Conservation (phyloP, 2,329 filamentous ascomycete species). For the Fusarium paranaense region DNA sequence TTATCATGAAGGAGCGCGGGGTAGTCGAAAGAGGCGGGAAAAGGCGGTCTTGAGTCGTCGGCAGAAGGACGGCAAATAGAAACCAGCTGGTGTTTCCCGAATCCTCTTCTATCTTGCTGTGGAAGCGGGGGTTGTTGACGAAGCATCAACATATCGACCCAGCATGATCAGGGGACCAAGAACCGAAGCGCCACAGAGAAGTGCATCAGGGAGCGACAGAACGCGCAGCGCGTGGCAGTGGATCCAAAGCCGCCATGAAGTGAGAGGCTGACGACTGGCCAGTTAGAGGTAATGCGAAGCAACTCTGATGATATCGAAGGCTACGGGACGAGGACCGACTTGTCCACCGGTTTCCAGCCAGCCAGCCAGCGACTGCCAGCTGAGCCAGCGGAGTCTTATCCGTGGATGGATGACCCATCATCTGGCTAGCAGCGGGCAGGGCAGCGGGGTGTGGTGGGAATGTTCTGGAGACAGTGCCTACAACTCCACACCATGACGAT, state of each 20-base stretch:
- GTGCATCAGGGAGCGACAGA: neutral
- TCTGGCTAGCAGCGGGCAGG: constrained; percentile 13
- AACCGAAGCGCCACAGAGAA: constrained; percentile 17
- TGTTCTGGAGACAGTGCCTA: constrained; percentile 2
- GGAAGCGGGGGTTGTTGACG: neutral
- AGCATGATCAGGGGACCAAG: constrained; percentile 10
- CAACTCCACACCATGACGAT: neutral
- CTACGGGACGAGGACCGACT: constrained; percentile 9
- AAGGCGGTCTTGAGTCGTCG: constrained; percentile 4
- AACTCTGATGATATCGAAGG: constrained; percentile 13
- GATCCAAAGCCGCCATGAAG: neutral
- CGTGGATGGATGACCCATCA: constrained; percentile 23
- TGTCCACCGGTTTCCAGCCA: neutral
- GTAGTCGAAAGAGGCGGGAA: neutral
- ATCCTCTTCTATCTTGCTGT: neutral
- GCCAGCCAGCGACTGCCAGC: constrained; percentile 12
- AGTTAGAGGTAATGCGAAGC: constrained; percentile 3
- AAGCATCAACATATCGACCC: constrained; percentile 13
- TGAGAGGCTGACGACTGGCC: neutral
- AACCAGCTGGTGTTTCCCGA: neutral
- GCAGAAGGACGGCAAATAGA: neutral
- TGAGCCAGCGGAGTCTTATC: constrained; percentile 20
- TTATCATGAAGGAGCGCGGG: neutral
- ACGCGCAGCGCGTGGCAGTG: constrained; percentile 1
- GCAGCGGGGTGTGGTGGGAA: constrained; percentile 14